These are phyloP conservation scores for Rhododendron ferrugineum DNA, from an alignment of 148 eudicot species.

Conservation along the genomic window DNA sequence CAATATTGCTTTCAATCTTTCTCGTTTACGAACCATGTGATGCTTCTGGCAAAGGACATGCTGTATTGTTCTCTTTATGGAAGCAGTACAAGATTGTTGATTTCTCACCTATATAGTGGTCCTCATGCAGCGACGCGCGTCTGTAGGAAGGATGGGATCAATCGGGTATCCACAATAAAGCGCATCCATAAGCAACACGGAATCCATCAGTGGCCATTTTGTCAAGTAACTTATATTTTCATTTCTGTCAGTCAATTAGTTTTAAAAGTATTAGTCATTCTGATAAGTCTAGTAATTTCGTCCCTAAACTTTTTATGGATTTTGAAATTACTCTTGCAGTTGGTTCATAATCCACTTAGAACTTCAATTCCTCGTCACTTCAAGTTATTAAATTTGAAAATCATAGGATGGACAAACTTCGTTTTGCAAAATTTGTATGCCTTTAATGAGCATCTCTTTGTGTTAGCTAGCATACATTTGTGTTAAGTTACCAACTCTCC, in stretches of 20 bases:
- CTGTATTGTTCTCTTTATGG: not conserved
- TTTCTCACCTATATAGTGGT: not conserved
- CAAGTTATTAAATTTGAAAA: not conserved
- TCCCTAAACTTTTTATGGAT: too few species aligned
- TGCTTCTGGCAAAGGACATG: not conserved
- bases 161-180: not conserved
- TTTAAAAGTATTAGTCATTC: not conserved
- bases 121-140: not conserved
- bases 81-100: not conserved
- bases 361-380: not conserved
- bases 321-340: too few species aligned
- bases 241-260: not conserved
- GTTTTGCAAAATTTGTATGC: not conserved
- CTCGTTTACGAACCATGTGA: not conserved
- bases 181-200: not conserved
- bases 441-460: not conserved
- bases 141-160: not conserved
- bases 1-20: not conserved
- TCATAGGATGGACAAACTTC: too few species aligned
- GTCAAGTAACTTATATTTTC: not conserved
- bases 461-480: not conserved
- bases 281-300: not conserved
- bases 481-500: too few species aligned
- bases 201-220: not conserved
- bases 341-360: too few species aligned